Percentiles rank a stretch among this genome's conserved stretches.
Conservation (phyloP, 2,329 filamentous ascomycete genomes). For the Penicillium hordei region DNA sequence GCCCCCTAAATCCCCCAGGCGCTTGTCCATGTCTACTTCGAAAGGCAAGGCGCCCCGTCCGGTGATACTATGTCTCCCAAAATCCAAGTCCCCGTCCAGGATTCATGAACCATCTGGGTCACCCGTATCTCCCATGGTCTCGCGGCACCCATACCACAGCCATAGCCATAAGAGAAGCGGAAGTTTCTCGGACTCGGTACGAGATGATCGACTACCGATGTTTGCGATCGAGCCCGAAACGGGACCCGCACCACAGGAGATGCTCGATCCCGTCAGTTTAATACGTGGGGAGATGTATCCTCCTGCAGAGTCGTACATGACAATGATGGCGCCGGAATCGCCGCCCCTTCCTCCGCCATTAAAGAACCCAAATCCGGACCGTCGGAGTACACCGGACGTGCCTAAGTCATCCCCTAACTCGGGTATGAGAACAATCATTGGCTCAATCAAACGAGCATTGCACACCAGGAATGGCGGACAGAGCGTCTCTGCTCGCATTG, state of each 20-base stretch:
- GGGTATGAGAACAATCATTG: conserved; percentile 81
- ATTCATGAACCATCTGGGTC: conserved; percentile 24
- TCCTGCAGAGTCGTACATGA: conserved; percentile 77
- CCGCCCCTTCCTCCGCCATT: conserved; percentile 37
- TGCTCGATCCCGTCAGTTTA: conserved; percentile 75
- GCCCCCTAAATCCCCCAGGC: conserved; percentile 49
- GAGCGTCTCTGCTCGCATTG: conserved; percentile 35
- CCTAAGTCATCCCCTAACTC: conserved; percentile 45
- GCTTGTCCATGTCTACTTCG: conserved; percentile 33
- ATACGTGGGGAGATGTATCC: conserved; percentile 84
- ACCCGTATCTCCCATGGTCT: conserved; percentile 31
- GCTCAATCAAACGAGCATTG: conserved; percentile 79
- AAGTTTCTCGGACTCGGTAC: conserved; percentile 80
- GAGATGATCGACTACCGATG: conserved; percentile 62
- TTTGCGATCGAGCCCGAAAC: conserved; percentile 48
- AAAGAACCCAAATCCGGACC: conserved; percentile 25
- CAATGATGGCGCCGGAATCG: conserved; percentile 58
- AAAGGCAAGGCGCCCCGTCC: conserved; percentile 43
- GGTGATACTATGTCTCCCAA: conserved; percentile 39
- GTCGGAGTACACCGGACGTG: conserved; percentile 33
- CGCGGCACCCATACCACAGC: conserved; percentile 51
- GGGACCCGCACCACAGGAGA: conserved; percentile 55
- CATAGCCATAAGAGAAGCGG: conserved; percentile 77
- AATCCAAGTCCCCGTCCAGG: conserved; percentile 28
- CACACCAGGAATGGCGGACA: conserved; percentile 56